phyloP scores from a whole-genome alignment of 768 basidiomycete species.

The Jaapia argillacea region DNA sequence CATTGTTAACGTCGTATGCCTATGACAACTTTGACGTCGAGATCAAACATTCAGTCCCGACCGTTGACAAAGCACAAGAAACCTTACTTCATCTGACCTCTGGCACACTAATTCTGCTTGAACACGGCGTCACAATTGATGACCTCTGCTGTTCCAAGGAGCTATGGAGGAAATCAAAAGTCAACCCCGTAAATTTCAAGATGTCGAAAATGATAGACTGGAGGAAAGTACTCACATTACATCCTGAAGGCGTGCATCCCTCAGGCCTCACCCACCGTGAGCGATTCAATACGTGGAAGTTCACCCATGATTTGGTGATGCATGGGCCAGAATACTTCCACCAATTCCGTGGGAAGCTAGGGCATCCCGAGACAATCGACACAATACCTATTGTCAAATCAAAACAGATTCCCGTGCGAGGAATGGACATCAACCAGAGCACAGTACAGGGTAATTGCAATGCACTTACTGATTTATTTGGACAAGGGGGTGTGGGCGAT shows the following conservation, averaged over 20 bases:
- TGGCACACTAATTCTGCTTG: conserved; percentile 18
- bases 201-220: neutral
- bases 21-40: conserved; percentile 37
- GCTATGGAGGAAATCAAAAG: conserved; percentile 21
- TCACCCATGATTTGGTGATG: conserved; percentile 15
- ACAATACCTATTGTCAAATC: conserved; percentile 11
- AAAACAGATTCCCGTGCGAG: conserved; percentile 8
- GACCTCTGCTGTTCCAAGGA: conserved; percentile 23
- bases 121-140: conserved; percentile 7
- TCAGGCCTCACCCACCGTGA: neutral
- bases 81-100: conserved; percentile 25
- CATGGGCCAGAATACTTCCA: conserved; percentile 14
- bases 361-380: conserved; percentile 9
- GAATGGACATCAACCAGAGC: conserved; percentile 13
- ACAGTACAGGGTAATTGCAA: conserved; percentile 12
- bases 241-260: neutral
- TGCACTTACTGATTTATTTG: conserved; percentile 14
- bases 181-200: conserved; percentile 8
- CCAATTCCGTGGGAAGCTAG: conserved; percentile 1
- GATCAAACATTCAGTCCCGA: conserved; percentile 19
- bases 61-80: conserved; percentile 16
- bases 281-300: conserved; percentile 14
- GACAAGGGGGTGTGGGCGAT: conserved; percentile 9
- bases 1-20: conserved; percentile 18
- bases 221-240: neutral